phyloP scores from a whole-genome alignment of 805 yeast species.

The Tetrapisispora namnaoensis region DNA sequence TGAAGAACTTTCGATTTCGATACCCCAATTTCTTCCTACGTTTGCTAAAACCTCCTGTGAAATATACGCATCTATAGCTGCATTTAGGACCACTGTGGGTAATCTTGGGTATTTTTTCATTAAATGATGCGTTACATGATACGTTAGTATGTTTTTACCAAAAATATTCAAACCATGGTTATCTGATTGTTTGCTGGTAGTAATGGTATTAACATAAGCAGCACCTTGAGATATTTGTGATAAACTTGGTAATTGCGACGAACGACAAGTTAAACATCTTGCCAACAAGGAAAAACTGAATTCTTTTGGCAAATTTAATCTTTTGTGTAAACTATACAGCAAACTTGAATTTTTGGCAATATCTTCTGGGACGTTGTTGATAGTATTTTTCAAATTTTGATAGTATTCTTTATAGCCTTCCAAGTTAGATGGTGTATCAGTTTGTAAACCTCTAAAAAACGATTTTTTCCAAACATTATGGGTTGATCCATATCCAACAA shows the following conservation, averaged over 20 bases:
- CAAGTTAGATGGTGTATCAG: conserved; percentile 7
- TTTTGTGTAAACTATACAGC: conserved; percentile 67
- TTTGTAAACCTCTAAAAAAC: background rate
- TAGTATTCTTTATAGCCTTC: conserved; percentile 20
- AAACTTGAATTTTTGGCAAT: conserved; percentile 54
- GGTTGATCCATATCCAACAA: background rate
- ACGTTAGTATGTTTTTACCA: conserved; percentile 69
- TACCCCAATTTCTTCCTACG: conserved; percentile 80
- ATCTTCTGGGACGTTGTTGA: conserved; percentile 33
- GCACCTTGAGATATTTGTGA: conserved; percentile 6
- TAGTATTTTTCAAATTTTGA: conserved; percentile 11
- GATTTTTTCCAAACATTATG: background rate
- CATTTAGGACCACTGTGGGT: conserved; percentile 67
- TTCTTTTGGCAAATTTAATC: conserved; percentile 53
- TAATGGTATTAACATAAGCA: conserved; percentile 23
- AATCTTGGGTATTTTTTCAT: conserved; percentile 78
- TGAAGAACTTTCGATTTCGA: conserved; percentile 60
- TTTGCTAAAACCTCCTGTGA: conserved; percentile 55
- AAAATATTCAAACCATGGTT: conserved; percentile 73
- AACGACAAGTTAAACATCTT: conserved; percentile 61
- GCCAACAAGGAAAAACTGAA: conserved; percentile 63
- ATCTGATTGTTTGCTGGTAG: conserved; percentile 44
- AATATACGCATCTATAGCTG: conserved; percentile 67
- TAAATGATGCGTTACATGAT: conserved; percentile 65
- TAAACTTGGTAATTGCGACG: conserved; percentile 24